A percentile compares a stretch with the other conserved stretches of the same genome.
Conservation (phyloP, 1,284 basidiomycete genomes). For the Microstroma glucosiphilum region DNA sequence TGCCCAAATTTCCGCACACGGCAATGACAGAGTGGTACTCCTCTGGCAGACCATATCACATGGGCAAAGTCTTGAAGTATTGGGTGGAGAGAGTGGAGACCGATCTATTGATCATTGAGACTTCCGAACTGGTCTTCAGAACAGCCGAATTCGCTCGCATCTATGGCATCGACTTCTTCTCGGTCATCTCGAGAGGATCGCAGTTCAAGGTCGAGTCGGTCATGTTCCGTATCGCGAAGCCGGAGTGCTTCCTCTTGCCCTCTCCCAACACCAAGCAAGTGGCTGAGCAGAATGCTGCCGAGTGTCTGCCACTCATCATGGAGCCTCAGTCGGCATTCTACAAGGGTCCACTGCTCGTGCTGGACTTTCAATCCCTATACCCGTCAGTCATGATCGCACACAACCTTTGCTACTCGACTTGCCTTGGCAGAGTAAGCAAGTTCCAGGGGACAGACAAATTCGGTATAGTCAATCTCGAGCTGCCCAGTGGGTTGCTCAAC, state of each 20-base stretch:
- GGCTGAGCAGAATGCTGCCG: constrained; percentile 83
- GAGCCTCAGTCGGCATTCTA: constrained; percentile 91
- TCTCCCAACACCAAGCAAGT: constrained; percentile 44
- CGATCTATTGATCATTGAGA: constrained; percentile 36
- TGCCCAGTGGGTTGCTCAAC: constrained; percentile 10
- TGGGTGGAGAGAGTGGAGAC: constrained; percentile 30
- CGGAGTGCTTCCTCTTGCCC: constrained; percentile 62
- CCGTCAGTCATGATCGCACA: constrained; percentile 98
- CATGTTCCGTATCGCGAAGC: constrained; percentile 96
- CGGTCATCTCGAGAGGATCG: constrained; percentile 85
- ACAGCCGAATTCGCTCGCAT: constrained; percentile 80
- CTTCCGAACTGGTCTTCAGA: constrained; percentile 42
- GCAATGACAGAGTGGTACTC: constrained; percentile 70
- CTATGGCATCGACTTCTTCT: constrained; percentile 94
- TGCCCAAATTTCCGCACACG: constrained; percentile 67
- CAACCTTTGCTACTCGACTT: constrained; percentile 68
- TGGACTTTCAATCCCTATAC: constrained; percentile 94
- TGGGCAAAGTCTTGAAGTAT: constrained; percentile 28
- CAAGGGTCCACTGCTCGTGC: constrained; percentile 77
- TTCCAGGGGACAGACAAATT: constrained; percentile 85
- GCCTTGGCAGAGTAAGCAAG: constrained; percentile 74
- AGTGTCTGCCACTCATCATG: constrained; percentile 87
- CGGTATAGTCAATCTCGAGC: constrained; percentile 51
- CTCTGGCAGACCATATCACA: constrained; percentile 19
- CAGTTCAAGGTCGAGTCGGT: constrained; percentile 99